Evolutionary conservation across 345 rosid genomes (phyloP).

Genomic region (Arabis hirsuta): DNA sequence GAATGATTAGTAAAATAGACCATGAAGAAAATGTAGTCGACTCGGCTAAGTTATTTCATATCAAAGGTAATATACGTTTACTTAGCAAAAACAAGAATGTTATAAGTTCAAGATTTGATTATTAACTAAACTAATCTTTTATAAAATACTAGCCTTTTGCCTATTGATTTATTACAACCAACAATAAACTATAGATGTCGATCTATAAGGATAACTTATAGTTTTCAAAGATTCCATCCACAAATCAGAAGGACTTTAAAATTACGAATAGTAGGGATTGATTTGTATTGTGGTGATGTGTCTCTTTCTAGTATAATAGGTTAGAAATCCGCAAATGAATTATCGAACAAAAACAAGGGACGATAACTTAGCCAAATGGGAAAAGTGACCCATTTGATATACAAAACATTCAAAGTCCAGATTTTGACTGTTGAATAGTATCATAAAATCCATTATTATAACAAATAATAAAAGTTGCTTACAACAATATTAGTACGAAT

Average conservation of each 20-base stretch:
- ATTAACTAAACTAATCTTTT: no score
- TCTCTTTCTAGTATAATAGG: no score
- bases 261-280: neutral
- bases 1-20: constrained; percentile 21
- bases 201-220: neutral
- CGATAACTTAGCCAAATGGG: constrained; percentile 30
- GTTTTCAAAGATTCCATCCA: neutral
- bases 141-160: neutral
- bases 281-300: neutral
- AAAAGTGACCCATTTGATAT: constrained; percentile 23
- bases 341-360: no score
- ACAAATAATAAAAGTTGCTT: constrained; percentile 6
- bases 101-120: neutral
- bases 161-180: neutral
- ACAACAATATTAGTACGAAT: constrained; percentile 26
- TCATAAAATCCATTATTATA: constrained; percentile 1
- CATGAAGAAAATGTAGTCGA: neutral
- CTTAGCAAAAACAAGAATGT: neutral
- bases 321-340: no score
- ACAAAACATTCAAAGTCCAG: constrained; percentile 40
- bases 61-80: neutral
- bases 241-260: neutral
- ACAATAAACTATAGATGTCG: neutral
- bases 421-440: constrained; percentile 42
- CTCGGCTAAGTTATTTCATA: neutral